These are phyloP conservation scores for Grammothele lineata DNA, from an alignment of 768 basidiomycete genomes.

Conservation along the genomic window DNA sequence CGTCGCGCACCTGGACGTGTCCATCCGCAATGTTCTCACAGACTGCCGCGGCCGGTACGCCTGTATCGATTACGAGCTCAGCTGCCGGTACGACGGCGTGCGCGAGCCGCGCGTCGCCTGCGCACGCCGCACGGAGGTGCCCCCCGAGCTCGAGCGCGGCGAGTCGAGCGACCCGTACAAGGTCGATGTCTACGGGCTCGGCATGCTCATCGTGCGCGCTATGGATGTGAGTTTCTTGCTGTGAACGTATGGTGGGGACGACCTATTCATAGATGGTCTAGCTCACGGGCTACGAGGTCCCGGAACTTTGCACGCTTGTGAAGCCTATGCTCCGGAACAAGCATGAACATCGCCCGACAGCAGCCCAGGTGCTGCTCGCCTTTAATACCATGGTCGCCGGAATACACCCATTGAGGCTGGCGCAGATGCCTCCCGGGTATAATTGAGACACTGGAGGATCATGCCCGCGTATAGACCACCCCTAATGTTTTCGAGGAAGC, in stretches of 20 bases:
- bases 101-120: constrained; percentile 35
- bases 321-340: constrained; percentile 55
- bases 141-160: constrained; percentile 62
- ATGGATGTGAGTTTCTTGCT: constrained; percentile 47
- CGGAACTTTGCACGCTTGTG: constrained; percentile 54
- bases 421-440: neutral
- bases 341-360: constrained; percentile 50
- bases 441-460: no score
- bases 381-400: constrained; percentile 47
- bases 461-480: no score
- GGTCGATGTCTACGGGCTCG: constrained; percentile 72
- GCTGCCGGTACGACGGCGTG: constrained; percentile 45
- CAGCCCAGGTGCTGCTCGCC: constrained; percentile 41
- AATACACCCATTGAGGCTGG: constrained; percentile 30
- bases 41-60: constrained; percentile 62
- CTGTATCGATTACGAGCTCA: constrained; percentile 72
- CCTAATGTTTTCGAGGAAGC: no score
- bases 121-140: constrained; percentile 59
- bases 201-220: constrained; percentile 55
- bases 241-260: neutral
- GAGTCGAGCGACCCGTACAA: constrained; percentile 57
- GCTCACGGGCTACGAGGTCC: constrained; percentile 54
- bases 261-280: constrained; percentile 22
- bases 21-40: constrained; percentile 62
- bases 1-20: constrained; percentile 72